These are phyloP conservation scores for Mycena venus DNA, from an alignment of 768 basidiomycete genomes.

Conservation along the genomic window DNA sequence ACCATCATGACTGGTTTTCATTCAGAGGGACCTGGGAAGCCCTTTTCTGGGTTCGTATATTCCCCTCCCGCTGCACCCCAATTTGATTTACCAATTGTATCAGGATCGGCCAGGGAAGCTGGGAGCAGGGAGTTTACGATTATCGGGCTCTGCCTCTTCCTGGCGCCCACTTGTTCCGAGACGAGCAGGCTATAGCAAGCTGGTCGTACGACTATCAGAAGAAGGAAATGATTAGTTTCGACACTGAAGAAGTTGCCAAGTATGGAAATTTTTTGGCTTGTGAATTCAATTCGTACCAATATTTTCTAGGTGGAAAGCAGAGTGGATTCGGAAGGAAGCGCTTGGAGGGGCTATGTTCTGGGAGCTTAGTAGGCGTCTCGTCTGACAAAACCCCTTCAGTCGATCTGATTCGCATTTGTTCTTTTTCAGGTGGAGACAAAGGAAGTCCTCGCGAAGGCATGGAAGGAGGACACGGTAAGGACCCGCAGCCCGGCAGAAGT, in stretches of 20 bases:
- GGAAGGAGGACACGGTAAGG: constrained; percentile 83
- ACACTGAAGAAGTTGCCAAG: constrained; percentile 73
- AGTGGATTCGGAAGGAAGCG: constrained; percentile 81
- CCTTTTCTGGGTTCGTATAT: constrained; percentile 71
- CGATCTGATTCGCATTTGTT: not conserved
- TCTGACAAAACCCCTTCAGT: not conserved
- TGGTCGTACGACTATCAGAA: constrained; percentile 85
- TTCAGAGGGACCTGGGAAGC: constrained; percentile 80
- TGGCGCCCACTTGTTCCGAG: constrained; percentile 73
- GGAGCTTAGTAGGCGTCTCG: constrained; percentile 74
- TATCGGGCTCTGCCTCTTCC: constrained; percentile 91
- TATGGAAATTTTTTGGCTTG: not conserved
- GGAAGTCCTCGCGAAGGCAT: constrained; percentile 74
- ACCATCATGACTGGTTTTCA: no score
- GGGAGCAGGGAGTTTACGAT: constrained; percentile 95
- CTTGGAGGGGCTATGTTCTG: constrained; percentile 96
- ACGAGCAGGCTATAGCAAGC: constrained; percentile 78
- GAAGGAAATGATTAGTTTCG: constrained; percentile 88
- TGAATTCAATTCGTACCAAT: not conserved
- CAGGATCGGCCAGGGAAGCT: constrained; percentile 82
- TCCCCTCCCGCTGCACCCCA: not conserved
- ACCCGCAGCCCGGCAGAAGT: constrained; percentile 75
- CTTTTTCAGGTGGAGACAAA: constrained; percentile 73
- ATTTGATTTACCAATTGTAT: not conserved
- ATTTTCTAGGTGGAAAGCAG: constrained; percentile 70